Conservation (phyloP, 768 basidiomycete species). For the Crepidotus variabilis region DNA sequence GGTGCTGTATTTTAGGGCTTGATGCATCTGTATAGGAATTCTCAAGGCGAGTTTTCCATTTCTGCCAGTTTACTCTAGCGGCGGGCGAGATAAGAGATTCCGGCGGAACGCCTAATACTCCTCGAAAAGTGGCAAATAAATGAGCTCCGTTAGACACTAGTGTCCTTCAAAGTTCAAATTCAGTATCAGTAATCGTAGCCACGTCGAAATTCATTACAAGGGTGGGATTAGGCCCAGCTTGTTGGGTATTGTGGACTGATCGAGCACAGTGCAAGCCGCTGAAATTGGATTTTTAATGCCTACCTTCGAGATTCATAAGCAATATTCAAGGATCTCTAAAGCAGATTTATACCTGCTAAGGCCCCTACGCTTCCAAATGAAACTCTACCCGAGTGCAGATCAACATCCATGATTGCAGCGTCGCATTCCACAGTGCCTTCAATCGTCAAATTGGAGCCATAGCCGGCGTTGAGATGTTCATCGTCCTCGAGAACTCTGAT, state of each 20-base stretch:
- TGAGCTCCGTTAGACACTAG: constrained; percentile 61
- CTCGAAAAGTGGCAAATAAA: constrained; percentile 40
- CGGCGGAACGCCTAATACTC: constrained; percentile 31
- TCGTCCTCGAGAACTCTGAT: constrained; percentile 64
- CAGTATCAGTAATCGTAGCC: not conserved
- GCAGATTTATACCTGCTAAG: constrained; percentile 46
- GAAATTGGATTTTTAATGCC: constrained; percentile 71
- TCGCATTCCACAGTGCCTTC: constrained; percentile 81
- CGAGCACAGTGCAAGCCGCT: constrained; percentile 54
- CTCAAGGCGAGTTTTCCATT: constrained; percentile 50
- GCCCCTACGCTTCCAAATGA: constrained; percentile 73
- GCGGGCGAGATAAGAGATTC: constrained; percentile 46
- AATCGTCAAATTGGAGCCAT: constrained; percentile 74
- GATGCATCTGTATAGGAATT: constrained; percentile 1
- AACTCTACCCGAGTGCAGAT: constrained; percentile 11
- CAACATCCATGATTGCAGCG: constrained; percentile 64
- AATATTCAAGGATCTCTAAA: not conserved
- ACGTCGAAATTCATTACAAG: constrained; percentile 38
- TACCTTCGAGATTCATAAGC: constrained; percentile 16
- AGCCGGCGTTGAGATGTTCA: constrained; percentile 69
- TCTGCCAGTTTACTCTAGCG: constrained; percentile 51
- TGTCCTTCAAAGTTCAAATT: constrained; percentile 32
- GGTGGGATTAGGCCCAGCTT: constrained; percentile 67
- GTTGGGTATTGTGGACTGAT: constrained; percentile 43
- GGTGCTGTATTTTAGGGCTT: not conserved